These are phyloP conservation scores for Tetrapisispora arboricola DNA, from an alignment of 805 yeast species.

Conservation along the genomic window DNA sequence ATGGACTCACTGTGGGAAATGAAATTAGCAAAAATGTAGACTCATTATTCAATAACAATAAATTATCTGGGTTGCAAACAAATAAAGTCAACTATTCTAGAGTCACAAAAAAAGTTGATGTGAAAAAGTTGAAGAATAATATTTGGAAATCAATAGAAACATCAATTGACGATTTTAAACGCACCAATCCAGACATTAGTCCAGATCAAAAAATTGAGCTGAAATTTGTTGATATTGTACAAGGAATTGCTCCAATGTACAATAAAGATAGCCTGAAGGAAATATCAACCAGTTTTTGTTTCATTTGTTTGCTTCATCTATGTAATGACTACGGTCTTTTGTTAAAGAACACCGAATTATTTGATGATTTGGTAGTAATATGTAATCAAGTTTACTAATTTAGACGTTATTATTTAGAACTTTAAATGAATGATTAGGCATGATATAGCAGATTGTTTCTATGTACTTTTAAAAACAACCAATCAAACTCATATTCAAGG, in stretches of 20 bases:
- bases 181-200: not conserved
- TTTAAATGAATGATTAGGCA: no score
- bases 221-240: slow-evolving; percentile 39
- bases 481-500: no score
- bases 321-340: slow-evolving; percentile 76
- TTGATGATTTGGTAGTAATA: slow-evolving; percentile 18
- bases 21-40: slow-evolving; percentile 7
- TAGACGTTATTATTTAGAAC: not conserved
- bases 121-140: slow-evolving; percentile 60
- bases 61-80: slow-evolving; percentile 5
- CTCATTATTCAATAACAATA: not conserved
- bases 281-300: slow-evolving; percentile 74
- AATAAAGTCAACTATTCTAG: slow-evolving; percentile 49
- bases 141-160: slow-evolving; percentile 50
- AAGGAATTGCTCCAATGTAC: slow-evolving; percentile 42
- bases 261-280: slow-evolving; percentile 49
- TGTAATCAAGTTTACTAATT: slow-evolving; percentile 3
- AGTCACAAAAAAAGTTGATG: slow-evolving; percentile 71
- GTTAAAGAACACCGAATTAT: slow-evolving; percentile 39
- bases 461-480: no score
- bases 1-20: slow-evolving; percentile 12
- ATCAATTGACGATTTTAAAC: slow-evolving; percentile 8
- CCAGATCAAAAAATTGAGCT: slow-evolving; percentile 7
- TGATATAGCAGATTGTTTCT: no score
- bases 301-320: slow-evolving; percentile 71